Base-by-base conservation (phyloP, 495 filamentous ascomycete species). In the Podospora didyma region DNA sequence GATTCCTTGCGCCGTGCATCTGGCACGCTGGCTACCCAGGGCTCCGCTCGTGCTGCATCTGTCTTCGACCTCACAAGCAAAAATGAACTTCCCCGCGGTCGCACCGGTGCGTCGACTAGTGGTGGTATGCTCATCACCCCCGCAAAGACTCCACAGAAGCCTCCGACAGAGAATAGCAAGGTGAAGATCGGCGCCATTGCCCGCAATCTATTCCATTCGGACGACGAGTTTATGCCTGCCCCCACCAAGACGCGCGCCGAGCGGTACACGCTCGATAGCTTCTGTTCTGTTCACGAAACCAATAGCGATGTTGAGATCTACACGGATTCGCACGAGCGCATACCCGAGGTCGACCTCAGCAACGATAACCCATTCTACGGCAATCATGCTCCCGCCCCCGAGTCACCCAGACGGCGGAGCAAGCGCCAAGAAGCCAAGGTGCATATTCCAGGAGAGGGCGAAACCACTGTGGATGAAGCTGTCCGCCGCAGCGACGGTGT, bases 261-360 rank as follows among this genome's bases (percentile, higher is more conserved):
- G 62, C 84, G 85, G 68, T 74, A 82, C 53, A 77, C 73, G n/a
- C 67, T 96, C n/a, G 86, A 88, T 49, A 86, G 86, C 68, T 86
- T 87, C 64, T 75, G 69, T 28, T 84, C 82, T 20, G 81, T 86
- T 20, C 75, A 80, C 4, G 62, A 68, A 11, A 60, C 69, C 19
- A 75, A 73, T n/a, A 72, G 77, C 41, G 67, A 80, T 11, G 90
- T 97, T 58, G 72, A 83, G 61, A 96, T 98, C 52, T 96, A 84
- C 67, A 97, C 92, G 10, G 94, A 98, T 64, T 88, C 89, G 2
- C 87, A 88, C 65, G 92, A 95, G 64, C 86, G 89, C 44, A 74
- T 96, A 34, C 94, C 94, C 24, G 83, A 86, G 65, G 55, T 83
- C 3, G 89, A 89, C 65, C 57, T 73, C 23, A 82, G 73, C 53